Conservation (phyloP, 768 basidiomycete genomes). For the Lactarius hengduanensis region DNA sequence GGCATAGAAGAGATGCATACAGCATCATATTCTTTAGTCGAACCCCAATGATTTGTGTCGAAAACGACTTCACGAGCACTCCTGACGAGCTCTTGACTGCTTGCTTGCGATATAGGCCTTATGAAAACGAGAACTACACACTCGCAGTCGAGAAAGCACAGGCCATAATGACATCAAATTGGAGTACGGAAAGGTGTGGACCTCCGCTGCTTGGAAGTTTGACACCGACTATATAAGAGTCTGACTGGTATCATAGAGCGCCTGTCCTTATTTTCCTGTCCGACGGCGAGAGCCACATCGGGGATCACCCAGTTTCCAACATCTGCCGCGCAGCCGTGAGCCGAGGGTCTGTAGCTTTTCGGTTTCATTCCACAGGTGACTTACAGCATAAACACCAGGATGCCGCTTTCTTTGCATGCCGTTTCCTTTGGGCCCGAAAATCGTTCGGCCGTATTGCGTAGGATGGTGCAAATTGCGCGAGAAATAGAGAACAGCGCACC, state of each 20-base stretch:
- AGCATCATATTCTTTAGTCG: constrained; percentile 50
- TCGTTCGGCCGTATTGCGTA: constrained; percentile 36
- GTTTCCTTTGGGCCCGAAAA: constrained; percentile 50
- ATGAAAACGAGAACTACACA: constrained; percentile 45
- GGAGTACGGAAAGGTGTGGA: constrained; percentile 49
- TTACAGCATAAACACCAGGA: constrained; percentile 35
- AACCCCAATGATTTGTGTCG: constrained; percentile 31
- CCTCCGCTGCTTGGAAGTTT: neutral
- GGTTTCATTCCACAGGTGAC: neutral
- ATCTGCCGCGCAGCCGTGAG: constrained; percentile 44
- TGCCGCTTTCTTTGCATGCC: constrained; percentile 55
- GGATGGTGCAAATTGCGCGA: constrained; percentile 52
- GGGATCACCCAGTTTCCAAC: constrained; percentile 40
- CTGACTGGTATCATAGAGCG: constrained; percentile 36
- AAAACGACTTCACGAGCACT: constrained; percentile 47
- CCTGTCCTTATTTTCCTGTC: constrained; percentile 58
- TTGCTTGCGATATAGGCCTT: constrained; percentile 37
- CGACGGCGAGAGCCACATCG: constrained; percentile 48
- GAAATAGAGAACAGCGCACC: constrained; percentile 47
- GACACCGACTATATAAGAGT: neutral
- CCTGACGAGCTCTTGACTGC: constrained; percentile 45
- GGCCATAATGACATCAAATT: constrained; percentile 43
- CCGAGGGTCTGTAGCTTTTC: constrained; percentile 39
- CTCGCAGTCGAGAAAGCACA: constrained; percentile 41
- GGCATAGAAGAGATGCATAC: constrained; percentile 49